Evolutionary conservation across 768 basidiomycete species (phyloP).

Genomic region (Rhodotorula sphaerocarpa): DNA sequence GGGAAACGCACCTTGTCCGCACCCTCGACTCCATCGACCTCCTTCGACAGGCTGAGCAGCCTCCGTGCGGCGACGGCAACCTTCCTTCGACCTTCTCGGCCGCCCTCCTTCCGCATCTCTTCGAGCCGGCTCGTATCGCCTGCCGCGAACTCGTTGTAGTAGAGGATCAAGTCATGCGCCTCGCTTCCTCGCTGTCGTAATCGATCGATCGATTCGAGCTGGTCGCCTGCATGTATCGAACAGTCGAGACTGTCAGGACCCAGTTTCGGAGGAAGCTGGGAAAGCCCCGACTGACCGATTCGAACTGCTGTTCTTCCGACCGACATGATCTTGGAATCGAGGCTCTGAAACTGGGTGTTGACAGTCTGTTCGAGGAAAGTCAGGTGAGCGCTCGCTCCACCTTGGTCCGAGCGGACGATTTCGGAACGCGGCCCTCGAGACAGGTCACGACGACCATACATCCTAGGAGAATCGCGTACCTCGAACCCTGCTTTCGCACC

Average conservation of each 20-base stretch:
- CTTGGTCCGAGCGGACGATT: too few relatives aligned
- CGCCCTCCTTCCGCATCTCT: slow-evolving; percentile 67
- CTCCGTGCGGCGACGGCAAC: slow-evolving; percentile 80
- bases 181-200: slow-evolving; percentile 88
- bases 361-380: slow-evolving; percentile 56
- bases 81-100: slow-evolving; percentile 75
- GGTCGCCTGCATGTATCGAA: slow-evolving; percentile 58
- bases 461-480: too few relatives aligned
- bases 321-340: slow-evolving; percentile 84
- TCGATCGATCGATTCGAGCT: slow-evolving; percentile 86
- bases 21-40: slow-evolving; percentile 70
- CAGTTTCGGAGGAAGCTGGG: neutral
- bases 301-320: slow-evolving; percentile 89
- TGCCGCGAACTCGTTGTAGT: slow-evolving; percentile 82
- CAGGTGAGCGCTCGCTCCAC: neutral
- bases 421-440: too few relatives aligned
- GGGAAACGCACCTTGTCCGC: slow-evolving; percentile 60
- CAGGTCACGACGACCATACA: too few relatives aligned
- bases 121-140: slow-evolving; percentile 68
- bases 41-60: slow-evolving; percentile 77
- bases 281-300: slow-evolving; percentile 56
- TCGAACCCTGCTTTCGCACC: slow-evolving; percentile 91
- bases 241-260: too few relatives aligned
- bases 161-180: slow-evolving; percentile 84
- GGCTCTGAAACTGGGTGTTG: slow-evolving; percentile 45